These are phyloP conservation scores for Iberis pinnata DNA, from an alignment of 345 rosid genomes.

Conservation along the genomic window DNA sequence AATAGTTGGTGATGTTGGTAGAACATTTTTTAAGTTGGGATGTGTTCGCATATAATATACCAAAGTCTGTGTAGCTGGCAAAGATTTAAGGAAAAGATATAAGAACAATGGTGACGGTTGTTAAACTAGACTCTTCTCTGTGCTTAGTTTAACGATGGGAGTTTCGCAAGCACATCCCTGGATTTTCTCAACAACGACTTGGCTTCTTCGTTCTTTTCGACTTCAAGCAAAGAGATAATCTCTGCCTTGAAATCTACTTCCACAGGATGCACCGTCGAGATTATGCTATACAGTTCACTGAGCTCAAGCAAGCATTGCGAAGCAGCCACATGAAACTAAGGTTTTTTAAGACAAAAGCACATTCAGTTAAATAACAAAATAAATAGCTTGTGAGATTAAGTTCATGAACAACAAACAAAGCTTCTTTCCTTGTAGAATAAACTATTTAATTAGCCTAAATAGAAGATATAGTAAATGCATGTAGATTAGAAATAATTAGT, in stretches of 20 bases:
- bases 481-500: no score
- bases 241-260: slow-evolving; percentile 43
- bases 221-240: slow-evolving; percentile 47
- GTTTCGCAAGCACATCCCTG: slow-evolving; percentile 42
- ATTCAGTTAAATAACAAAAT: neutral
- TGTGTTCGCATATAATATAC: no score
- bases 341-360: neutral
- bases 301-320: slow-evolving; percentile 70
- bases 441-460: no score
- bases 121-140: slow-evolving; percentile 2
- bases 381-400: neutral
- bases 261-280: slow-evolving; percentile 28
- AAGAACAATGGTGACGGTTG: no score
- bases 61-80: no score
- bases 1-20: no score
- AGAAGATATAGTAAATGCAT: no score
- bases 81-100: neutral
- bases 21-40: no score
- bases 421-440: no score
- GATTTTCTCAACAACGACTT: slow-evolving; percentile 59
- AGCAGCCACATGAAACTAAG: slow-evolving; percentile 72
- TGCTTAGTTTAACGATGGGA: slow-evolving; percentile 13
- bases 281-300: slow-evolving; percentile 33
- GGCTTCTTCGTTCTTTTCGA: slow-evolving; percentile 73
- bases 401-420: neutral